Base-by-base conservation (phyloP, 2,329 filamentous ascomycete species). In the Monosporascus sp. region DNA sequence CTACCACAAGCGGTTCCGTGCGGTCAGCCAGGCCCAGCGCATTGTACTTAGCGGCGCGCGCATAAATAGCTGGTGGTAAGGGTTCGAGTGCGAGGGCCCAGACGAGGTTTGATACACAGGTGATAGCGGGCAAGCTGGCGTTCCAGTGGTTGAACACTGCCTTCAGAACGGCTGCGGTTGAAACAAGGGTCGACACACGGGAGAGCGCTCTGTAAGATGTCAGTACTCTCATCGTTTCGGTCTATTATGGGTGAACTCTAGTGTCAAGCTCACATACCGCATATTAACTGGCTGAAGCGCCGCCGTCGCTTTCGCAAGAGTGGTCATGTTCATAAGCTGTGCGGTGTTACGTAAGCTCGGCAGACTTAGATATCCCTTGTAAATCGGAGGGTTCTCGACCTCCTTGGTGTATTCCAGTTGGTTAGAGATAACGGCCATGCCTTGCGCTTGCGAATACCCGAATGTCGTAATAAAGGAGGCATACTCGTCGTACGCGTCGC, bases 31-130 rank as follows among this genome's bases (percentile, higher is more conserved):
- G 51, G 5, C 57, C 55, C 25, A 59, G 34, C 2, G 54, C 20
- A 34, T 59, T 57, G 1, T 15, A 9, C 5, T 11, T 34, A 6
- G 55, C 48, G 5, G 14, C 34, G 6, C 50, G 47, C 8, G 42
- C 38, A 36, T 59, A 62, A 27, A 62, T 56, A 1, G 34, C 46
- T 4, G 54, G 58, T 4, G 60, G 58, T 6, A 60, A 41, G 2
- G 58, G 58, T 31, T 62, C 60, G 8, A 60, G 42, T 5, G 49
- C 49, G 0, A 62, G 11, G 11, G 44, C 18, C 54, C 53, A 62
- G 14, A 36, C 46, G 20, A 62, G 51, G 18, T 50, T 44, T 8
- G 47, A n/a, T 3, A 59, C 37, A 31, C 37, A 17, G 14, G 49
- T 34, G 49, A 52, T 18, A 5, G n/a, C 47, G 6, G 49, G 17